Percentiles rank a stretch among this genome's conserved stretches.
Conservation (phyloP, 495 filamentous ascomycete species). For the Neurospora sublineolata region DNA sequence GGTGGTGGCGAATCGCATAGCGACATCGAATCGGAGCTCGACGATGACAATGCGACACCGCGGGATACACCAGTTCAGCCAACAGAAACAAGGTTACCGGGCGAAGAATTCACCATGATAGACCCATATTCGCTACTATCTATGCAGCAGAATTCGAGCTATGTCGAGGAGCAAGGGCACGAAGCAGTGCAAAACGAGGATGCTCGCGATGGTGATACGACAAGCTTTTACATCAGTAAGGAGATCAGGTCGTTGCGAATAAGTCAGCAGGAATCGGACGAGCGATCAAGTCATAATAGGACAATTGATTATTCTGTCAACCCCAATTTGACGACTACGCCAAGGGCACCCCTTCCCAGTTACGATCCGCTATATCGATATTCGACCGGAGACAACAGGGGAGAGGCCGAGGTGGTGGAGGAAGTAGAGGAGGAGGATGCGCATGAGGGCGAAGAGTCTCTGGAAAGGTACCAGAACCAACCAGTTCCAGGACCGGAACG, state of each 20-base stretch:
- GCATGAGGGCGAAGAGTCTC: background rate
- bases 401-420: background rate
- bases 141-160: conserved; percentile 25
- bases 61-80: conserved; percentile 1
- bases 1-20: conserved; percentile 13
- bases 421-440: background rate
- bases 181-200: conserved; percentile 20
- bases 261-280: background rate
- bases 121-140: conserved; percentile 33
- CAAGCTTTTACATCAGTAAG: conserved; percentile 32
- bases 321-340: background rate
- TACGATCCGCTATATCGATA: background rate
- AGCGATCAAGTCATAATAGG: background rate
- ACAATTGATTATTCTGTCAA: background rate
- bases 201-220: conserved; percentile 33
- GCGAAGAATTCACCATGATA: conserved; percentile 42
- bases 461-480: background rate
- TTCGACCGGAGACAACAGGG: background rate
- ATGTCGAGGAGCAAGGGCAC: conserved; percentile 22
- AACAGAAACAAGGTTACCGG: conserved; percentile 31
- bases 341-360: background rate
- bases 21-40: conserved; percentile 11
- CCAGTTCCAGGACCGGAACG: background rate
- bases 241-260: conserved; percentile 23
- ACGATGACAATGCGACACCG: background rate